Evolutionary conservation across 208 protist species (phyloP).

Genomic region (Leishmania amazonensis): DNA sequence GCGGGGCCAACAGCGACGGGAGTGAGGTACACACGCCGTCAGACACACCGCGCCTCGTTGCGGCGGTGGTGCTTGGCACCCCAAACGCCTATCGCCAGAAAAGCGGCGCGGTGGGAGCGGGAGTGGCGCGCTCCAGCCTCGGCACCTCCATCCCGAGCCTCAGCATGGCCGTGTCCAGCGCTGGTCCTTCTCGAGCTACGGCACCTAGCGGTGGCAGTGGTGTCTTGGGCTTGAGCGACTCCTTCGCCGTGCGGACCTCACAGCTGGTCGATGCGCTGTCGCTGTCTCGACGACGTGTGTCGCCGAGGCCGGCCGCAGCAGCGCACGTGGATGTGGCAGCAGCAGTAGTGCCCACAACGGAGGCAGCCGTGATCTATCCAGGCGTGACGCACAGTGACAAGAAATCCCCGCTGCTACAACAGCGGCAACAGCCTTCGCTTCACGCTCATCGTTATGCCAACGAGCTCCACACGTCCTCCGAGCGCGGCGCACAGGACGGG

Average conservation of each 20-base stretch:
- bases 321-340: not conserved
- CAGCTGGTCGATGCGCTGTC: slow-evolving; percentile 2
- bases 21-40: not conserved
- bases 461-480: not conserved
- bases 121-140: not conserved
- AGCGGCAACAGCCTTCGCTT: not conserved
- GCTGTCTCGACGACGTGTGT: not conserved
- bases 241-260: slow-evolving; percentile 1
- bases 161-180: not conserved
- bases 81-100: slow-evolving; percentile 20
- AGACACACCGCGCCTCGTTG: slow-evolving; percentile 6
- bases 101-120: not conserved
- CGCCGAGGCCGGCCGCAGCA: not conserved
- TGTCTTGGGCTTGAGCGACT: not conserved
- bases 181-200: not conserved
- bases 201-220: not conserved
- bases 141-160: slow-evolving; percentile 14
- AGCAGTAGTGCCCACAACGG: not conserved
- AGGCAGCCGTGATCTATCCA: not conserved
- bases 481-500: not conserved
- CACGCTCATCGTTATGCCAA: not conserved
- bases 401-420: not conserved
- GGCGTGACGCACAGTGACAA: not conserved
- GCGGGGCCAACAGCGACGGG: not conserved
- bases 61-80: slow-evolving; percentile 30